phyloP scores from a whole-genome alignment of 2,329 filamentous ascomycete genomes.

The Metarhizium album region DNA sequence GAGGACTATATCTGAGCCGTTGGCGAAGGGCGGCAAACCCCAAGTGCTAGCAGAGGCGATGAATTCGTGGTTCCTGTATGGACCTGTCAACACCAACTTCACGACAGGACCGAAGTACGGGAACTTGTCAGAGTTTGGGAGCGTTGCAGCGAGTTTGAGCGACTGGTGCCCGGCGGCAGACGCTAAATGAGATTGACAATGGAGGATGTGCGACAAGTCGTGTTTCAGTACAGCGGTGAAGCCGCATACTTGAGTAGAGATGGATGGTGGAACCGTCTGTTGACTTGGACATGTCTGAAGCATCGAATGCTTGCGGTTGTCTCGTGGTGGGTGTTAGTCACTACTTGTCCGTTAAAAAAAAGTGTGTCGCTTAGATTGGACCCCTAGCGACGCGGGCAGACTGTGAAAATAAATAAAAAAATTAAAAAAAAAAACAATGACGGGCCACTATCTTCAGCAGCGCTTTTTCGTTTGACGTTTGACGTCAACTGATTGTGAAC shows the following conservation, averaged over 20 bases:
- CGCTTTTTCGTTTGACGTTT: too few relatives aligned
- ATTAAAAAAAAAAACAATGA: too few relatives aligned
- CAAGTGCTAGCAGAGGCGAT: conserved; percentile 22
- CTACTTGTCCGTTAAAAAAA: too few relatives aligned
- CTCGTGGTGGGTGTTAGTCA: too few relatives aligned
- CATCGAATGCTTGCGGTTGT: not conserved
- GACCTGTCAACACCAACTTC: conserved; percentile 19
- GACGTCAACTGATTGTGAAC: too few relatives aligned
- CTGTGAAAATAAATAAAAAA: too few relatives aligned
- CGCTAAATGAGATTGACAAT: not conserved
- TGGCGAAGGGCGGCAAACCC: conserved; percentile 1
- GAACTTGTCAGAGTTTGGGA: conserved; percentile 12
- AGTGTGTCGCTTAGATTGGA: too few relatives aligned
- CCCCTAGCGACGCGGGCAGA: too few relatives aligned
- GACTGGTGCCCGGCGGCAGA: conserved; percentile 4
- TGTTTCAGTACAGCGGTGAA: not conserved
- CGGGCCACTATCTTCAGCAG: too few relatives aligned
- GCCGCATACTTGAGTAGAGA: not conserved
- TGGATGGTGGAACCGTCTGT: too few relatives aligned
- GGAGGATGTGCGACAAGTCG: not conserved
- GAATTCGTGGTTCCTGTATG: conserved; percentile 31
- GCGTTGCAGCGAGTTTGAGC: conserved; percentile 6
- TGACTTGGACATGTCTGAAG: not conserved
- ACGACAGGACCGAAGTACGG: conserved; percentile 12
- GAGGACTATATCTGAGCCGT: conserved; percentile 11